Base-by-base conservation (phyloP, 768 basidiomycete genomes). In the Psilocybe sp. region DNA sequence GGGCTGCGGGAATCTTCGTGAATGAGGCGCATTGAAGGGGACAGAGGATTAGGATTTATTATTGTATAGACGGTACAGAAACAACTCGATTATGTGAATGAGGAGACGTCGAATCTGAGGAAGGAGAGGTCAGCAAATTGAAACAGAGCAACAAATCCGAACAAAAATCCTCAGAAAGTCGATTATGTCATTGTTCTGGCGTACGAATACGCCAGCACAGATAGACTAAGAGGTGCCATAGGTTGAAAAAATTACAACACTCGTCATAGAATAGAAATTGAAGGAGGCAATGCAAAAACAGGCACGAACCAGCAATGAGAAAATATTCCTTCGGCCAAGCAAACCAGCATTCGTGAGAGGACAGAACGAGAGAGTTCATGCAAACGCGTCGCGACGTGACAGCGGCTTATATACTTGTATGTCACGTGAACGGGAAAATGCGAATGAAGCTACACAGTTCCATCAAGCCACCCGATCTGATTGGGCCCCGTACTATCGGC, bases 151-250 rank as follows among this genome's bases (percentile, higher is more conserved):
- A 15, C 7, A 46, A 45, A 44, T 39, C 3, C 44, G 45, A 35
- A 52, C n/a, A 65, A 72, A 72, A 73, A 70, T 73, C 84, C 81
- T 89, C 89, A 89, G 84, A 76, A 79, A 82, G 77, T 78, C 82
- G 82, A 83, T 82, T 65, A 91, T 89, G 88, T 89, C 88, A 89
- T 79, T 82, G 79, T 81, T 70, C 33, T 78, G 50, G 52, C 69
- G 70, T 58, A 61, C 59, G 38, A 51, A 48, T 57, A 62, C 53
- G 53, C 53, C 54, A 60, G 57, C 60, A 50, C 81, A 82, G 64
- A 79, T 91, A 85, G 84, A 89, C 88, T 90, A 90, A 89, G 88
- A 91, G 89, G 88, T 89, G 87, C 89, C 88, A 91, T 81, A 79
- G 80, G 85, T 74, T 76, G 70, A 66, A 70, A 61, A 62, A 51